phyloP scores from a whole-genome alignment of 1,284 basidiomycete species.

The Stygiomarasmius scandens region DNA sequence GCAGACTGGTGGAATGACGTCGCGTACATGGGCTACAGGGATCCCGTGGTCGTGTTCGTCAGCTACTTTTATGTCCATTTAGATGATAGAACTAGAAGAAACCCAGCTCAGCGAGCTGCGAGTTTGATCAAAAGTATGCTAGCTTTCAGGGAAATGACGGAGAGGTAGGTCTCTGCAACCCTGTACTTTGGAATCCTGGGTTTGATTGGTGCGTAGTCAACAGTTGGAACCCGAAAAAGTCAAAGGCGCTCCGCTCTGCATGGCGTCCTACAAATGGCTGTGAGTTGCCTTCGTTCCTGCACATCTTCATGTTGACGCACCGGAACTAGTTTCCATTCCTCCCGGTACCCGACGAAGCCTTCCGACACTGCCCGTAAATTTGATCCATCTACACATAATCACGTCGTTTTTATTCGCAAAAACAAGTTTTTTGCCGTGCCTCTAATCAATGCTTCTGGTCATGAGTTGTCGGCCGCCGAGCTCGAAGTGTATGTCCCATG shows the following conservation, averaged over 20 bases:
- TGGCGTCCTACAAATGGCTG: constrained; percentile 95
- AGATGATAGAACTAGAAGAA: constrained; percentile 60
- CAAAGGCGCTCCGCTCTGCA: constrained; percentile 83
- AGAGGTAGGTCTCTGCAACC: constrained; percentile 60
- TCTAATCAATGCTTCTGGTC: constrained; percentile 63
- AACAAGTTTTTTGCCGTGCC: constrained; percentile 89
- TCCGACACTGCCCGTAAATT: constrained; percentile 88
- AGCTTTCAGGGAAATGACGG: constrained; percentile 80
- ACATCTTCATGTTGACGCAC: neutral
- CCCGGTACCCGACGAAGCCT: constrained; percentile 82
- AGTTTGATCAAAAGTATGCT: constrained; percentile 82
- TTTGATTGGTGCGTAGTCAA: constrained; percentile 48
- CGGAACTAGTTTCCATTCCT: constrained; percentile 78
- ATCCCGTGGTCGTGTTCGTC: constrained; percentile 92
- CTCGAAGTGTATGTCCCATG: constrained; percentile 60
- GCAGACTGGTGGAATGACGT: constrained; percentile 97
- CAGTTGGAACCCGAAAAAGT: constrained; percentile 90
- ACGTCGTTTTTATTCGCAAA: constrained; percentile 90
- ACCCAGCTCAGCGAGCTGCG: constrained; percentile 74
- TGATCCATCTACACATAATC: constrained; percentile 76
- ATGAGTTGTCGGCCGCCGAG: constrained; percentile 75
- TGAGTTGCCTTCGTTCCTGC: constrained; percentile 37
- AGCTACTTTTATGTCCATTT: constrained; percentile 95
- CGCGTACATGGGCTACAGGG: constrained; percentile 85
- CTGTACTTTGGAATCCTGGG: neutral